Evolutionary conservation across 805 yeast species (phyloP), one percentile per base, ranked within the genome.

Genomic region (Candida tammaniensis): DNA sequence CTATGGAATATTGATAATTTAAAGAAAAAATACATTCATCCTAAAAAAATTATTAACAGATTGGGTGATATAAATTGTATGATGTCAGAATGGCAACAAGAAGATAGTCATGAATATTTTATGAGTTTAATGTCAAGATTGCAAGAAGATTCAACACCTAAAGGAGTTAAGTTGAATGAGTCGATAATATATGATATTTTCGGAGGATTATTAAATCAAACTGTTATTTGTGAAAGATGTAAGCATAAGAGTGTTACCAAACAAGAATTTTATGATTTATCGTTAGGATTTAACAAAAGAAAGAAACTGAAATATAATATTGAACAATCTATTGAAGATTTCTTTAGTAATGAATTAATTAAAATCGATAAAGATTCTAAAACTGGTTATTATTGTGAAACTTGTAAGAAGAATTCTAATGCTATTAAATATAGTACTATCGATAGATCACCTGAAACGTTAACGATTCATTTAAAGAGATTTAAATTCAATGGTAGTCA

Each of bases 31-130:
- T 78, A 73, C 49, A 68, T 87, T 35, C 84, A 84, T 59, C 98
- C 96, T 7, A 78, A 78, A 47, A 77, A 75, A 50, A 68, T 88
- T 48, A 81, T 86, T 39, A 70, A 70, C 33, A 71, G 87, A 45
- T 65, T 86, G 38, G 85, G 75, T 31, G 95, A 86, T 49, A 86
- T 91, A 49, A 88, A 88, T 59, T 86, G 95, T 55, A 86, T 86
- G 95, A 87, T 89, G 95, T 80, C 88, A 28, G 93, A 82, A 56
- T 89, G 96, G 96, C 89, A 87, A 59, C 98, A 93, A 58, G 98
- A 93, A 59, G 98, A 93, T 60, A 84, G 96, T 0, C 98, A 93
- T 60, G 98, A 93, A 61, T 93, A 89, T 62, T 86, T 83, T 57
- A 89, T 89, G 97, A 86, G 95, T 9, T 66, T 89, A 41, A 73